phyloP scores from a whole-genome alignment of 371 early-diverging fungal genomes.

The Mucor velutinosus region DNA sequence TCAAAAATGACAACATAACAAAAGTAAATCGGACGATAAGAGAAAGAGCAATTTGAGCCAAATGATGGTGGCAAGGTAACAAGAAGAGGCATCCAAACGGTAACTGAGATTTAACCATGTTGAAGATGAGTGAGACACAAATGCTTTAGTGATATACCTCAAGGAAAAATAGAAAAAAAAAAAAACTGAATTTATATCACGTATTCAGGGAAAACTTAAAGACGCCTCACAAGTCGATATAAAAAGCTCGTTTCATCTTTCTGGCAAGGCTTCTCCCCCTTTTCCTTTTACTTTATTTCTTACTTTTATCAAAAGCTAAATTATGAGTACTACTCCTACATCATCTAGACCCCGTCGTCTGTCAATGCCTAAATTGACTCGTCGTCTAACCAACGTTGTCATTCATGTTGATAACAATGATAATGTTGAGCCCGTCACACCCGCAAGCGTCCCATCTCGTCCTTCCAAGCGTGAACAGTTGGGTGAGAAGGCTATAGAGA shows the following conservation, averaged over 20 bases:
- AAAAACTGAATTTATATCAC: neutral
- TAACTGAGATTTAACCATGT: neutral
- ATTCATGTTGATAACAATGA: constrained; percentile 22
- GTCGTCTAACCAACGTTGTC: constrained; percentile 25
- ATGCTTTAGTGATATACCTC: neutral
- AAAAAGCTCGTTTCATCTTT: neutral
- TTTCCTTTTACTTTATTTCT: neutral
- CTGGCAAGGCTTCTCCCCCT: neutral
- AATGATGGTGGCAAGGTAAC: neutral
- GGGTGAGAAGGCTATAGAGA: neutral
- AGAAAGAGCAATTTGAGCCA: neutral
- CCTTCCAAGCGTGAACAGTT: neutral
- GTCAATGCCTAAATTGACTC: constrained; percentile 26
- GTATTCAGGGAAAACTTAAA: neutral
- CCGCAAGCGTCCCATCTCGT: constrained; percentile 17
- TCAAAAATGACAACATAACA: too few species aligned
- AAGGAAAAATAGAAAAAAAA: neutral
- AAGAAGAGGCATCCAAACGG: neutral
- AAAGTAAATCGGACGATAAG: too few species aligned
- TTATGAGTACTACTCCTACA: constrained; percentile 13
- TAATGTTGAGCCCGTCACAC: constrained; percentile 18
- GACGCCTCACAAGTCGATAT: neutral
- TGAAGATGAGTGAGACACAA: neutral
- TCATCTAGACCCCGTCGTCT: constrained; percentile 17
- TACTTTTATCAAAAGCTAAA: neutral